These are phyloP conservation scores for Hymenoscyphus salicellus DNA, from an alignment of 2,329 filamentous ascomycete genomes.

Conservation along the genomic window DNA sequence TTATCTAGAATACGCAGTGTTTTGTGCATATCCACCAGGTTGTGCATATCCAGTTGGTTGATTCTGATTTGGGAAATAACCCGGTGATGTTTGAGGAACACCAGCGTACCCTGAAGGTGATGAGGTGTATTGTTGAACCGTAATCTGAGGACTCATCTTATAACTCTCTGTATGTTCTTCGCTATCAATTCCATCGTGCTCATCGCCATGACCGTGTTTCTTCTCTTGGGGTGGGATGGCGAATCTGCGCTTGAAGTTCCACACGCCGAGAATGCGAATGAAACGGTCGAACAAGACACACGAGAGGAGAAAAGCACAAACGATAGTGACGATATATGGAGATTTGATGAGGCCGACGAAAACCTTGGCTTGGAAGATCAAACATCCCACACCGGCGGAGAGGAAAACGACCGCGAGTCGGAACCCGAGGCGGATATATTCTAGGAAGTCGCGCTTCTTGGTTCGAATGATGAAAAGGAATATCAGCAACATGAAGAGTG, in stretches of 20 bases:
- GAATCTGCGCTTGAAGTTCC: constrained; percentile 9
- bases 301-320: constrained; percentile 5
- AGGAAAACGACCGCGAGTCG: constrained; percentile 10
- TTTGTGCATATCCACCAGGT: background rate
- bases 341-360: constrained; percentile 6
- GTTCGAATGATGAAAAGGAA: constrained; percentile 14
- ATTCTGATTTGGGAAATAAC: background rate
- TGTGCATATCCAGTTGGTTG: background rate
- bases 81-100: background rate
- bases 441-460: constrained; percentile 14
- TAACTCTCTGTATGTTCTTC: constrained; percentile 1
- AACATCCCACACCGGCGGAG: constrained; percentile 3
- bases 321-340: constrained; percentile 7
- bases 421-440: constrained; percentile 10
- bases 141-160: background rate
- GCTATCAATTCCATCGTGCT: background rate
- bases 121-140: background rate
- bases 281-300: constrained; percentile 7
- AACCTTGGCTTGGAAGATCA: background rate
- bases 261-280: constrained; percentile 4
- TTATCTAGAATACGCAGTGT: background rate
- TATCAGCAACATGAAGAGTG: constrained; percentile 6
- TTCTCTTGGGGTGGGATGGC: constrained; percentile 8
- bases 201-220: constrained; percentile 7
- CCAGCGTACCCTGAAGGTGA: background rate